phyloP scores from a whole-genome alignment of 2,329 filamentous ascomycete species.

The Aureobasidium sp. region DNA sequence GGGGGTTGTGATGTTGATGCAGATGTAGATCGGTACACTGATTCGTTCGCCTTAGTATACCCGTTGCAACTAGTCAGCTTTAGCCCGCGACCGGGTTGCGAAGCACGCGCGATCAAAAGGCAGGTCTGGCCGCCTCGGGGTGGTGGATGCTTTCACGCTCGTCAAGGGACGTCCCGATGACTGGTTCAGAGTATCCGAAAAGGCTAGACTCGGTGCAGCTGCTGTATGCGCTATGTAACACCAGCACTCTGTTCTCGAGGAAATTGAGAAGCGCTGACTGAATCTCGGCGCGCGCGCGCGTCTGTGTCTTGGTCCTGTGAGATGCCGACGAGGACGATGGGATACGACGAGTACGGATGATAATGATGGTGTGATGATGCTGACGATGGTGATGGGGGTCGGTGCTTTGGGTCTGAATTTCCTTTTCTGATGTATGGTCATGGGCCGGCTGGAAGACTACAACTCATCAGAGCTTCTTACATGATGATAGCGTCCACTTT shows the following conservation, averaged over 20 bases:
- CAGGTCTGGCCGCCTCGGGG: constrained; percentile 12
- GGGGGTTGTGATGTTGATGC: constrained; percentile 14
- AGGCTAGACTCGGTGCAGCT: constrained; percentile 1
- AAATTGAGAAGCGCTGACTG: not conserved
- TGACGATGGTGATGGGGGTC: not conserved
- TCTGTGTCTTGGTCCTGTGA: not conserved
- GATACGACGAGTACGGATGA: not conserved
- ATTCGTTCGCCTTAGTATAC: constrained; percentile 16
- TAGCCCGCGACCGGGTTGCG: constrained; percentile 14
- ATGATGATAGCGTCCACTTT: constrained; percentile 13
- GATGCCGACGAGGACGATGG: not conserved
- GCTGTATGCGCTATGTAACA: constrained; percentile 9
- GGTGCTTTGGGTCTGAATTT: not conserved
- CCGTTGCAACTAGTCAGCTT: constrained; percentile 16
- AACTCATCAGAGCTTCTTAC: constrained; percentile 9
- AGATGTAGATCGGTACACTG: constrained; percentile 15
- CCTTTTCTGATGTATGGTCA: not conserved
- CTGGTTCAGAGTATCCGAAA: not conserved
- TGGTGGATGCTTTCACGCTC: constrained; percentile 9
- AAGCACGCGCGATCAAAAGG: constrained; percentile 13
- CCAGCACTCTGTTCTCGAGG: not conserved
- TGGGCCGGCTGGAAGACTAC: not conserved
- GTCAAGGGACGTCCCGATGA: constrained; percentile 6
- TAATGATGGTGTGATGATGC: constrained; percentile 3
- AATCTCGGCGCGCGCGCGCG: not conserved